phyloP scores from a whole-genome alignment of 169 alveolate species.

The Cryptosporidium tyzzeri region DNA sequence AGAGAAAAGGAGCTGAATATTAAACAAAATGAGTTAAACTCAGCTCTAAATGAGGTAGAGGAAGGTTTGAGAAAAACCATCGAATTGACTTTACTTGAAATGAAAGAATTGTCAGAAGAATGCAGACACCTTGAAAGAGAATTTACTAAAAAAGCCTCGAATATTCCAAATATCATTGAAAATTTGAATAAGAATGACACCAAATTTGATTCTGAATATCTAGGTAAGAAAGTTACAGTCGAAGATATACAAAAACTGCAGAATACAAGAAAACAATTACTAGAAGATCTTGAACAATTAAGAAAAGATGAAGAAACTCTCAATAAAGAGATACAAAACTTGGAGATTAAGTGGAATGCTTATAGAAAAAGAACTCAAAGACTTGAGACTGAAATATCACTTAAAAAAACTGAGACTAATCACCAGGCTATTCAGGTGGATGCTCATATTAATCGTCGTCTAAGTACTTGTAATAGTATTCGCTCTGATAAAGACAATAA shows the following conservation, averaged over 20 bases:
- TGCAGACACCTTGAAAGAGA: slow-evolving; percentile 19
- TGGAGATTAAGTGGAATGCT: slow-evolving; percentile 47
- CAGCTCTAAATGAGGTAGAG: not conserved
- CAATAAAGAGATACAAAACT: slow-evolving; percentile 30
- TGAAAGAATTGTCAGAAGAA: slow-evolving; percentile 15
- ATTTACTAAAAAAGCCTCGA: slow-evolving; percentile 35
- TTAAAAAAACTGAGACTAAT: slow-evolving; percentile 62
- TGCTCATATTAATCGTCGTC: slow-evolving; percentile 66
- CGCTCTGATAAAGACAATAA: not conserved
- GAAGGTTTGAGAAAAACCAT: slow-evolving; percentile 18
- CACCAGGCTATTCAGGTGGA: slow-evolving; percentile 67
- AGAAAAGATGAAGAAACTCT: slow-evolving; percentile 40
- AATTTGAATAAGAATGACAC: slow-evolving; percentile 5
- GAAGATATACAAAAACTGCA: slow-evolving; percentile 58
- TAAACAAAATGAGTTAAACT: slow-evolving; percentile 1
- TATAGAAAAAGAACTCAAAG: slow-evolving; percentile 45
- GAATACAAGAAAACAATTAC: slow-evolving; percentile 10
- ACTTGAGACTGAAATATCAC: slow-evolving; percentile 54
- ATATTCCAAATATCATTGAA: slow-evolving; percentile 59
- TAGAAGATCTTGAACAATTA: slow-evolving; percentile 24
- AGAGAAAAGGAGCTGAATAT: not conserved
- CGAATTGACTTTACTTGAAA: slow-evolving; percentile 6
- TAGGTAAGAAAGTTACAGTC: slow-evolving; percentile 41
- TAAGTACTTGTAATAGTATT: slow-evolving; percentile 9
- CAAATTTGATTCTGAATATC: slow-evolving; percentile 23